Base-by-base conservation (phyloP, 179 eudicot genomes). In the Beta macrorhiza region DNA sequence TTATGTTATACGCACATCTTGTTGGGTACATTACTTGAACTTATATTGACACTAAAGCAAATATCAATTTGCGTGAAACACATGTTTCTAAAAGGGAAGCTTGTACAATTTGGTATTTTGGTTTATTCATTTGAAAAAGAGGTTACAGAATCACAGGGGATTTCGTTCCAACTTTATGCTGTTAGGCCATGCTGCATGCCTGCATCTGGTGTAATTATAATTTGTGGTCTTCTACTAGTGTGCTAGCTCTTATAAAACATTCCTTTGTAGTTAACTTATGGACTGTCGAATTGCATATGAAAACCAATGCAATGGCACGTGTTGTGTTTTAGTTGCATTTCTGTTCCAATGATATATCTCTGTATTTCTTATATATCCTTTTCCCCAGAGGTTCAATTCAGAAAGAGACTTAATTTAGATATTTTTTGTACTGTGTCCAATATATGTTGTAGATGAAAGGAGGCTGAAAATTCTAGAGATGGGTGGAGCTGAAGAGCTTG, bases 391-490 rank as follows among this genome's bases (percentile, higher is more conserved):
- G 25, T 57, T 65, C 52, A 58, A 29, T 17, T n/a, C 1, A 29
- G 4, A 55, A 13, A 19, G 42, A 52, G 20, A 8, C 29, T 13
- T 3, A 1, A 22, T 52, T 13, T 72, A 2, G n/a, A 17, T 58
- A 29, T 19, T 6, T 17, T 51, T 45, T 56, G 53, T 57, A 14
- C 14, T 77, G 45, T 45, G 56, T 37, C 70, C 67, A 45, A 72
- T 52, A 63, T 77, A 29, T 49, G 67, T 73, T 64, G 62, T 82
- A 95, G 99, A 96, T 84, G 91, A 87, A 83, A 94, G 91, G 79
- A 90, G 99, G 84, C 88, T 90, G 93, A 94, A 90, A 87, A 91
- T 96, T 82, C 85, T 96, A 73, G 98, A 92, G 86, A 67, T 96
- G 85, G 98, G 99, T 51, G 99, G 97, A 73, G 97, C 89, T 55